Evolutionary conservation across 2,329 filamentous ascomycete genomes (phyloP), one percentile per base, ranked within the genome.

Genomic region (Colletotrichum sp.): DNA sequence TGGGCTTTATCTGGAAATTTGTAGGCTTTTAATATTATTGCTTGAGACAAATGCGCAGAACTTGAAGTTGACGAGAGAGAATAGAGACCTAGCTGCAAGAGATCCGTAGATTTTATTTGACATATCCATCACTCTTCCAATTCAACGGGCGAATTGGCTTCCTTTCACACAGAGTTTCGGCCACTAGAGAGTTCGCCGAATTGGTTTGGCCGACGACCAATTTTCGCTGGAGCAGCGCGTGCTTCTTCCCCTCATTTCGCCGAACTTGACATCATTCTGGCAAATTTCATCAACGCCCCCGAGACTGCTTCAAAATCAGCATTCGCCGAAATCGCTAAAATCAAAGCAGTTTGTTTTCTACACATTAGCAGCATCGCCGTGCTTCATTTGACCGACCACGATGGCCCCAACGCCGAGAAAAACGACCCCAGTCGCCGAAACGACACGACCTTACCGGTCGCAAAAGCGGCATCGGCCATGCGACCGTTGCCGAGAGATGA

Each of bases 361-460:
- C 59, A 38, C 59, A n/a, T 43, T 1, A 43, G 4, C 8, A 43
- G 16, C 38, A 43, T 43, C 16, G 38, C 38, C 18, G 18, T 43
- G 38, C 38, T 0, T 43, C 18, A 43, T 43, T n/a, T 43, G 38
- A 43, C 18, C 16, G 38, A n/a, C 8, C 30, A 21, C n/a, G n/a
- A 55, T 52, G 63, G 6, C 63, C 13, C 21, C 43, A n/a, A 55
- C 38, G 7, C 18, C 26, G 9, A 30, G 43, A 6, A 21, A 32
- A 4, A 34, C 26, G 34, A 21, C 10, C 12, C 3, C 5, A 28
- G 28, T 9, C 26, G n/a, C n/a, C 52, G 21, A 38, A 4, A 6
- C 61, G 7, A 76, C 74, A 16, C 70, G 76, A 18, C 67, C 61
- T 8, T 76, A 77, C 48, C 70, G 76, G 34, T 76, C 74, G 28